These are phyloP conservation scores for Phytopythium helicoides DNA, from an alignment of 352 stramenopile genomes.

Conservation along the genomic window DNA sequence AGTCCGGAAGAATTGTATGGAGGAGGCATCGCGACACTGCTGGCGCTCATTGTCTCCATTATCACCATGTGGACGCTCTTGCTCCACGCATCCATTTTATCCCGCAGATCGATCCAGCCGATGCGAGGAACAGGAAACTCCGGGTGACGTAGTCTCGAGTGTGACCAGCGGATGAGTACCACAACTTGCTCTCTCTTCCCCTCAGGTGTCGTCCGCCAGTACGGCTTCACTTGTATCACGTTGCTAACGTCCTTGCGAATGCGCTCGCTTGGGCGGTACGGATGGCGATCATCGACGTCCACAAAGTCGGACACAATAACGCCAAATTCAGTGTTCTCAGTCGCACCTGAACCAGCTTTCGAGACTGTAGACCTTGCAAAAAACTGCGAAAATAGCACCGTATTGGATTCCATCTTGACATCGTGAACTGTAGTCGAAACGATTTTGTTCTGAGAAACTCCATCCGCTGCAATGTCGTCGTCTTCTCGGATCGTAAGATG, in stretches of 20 bases:
- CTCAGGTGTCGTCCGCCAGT: slow-evolving; percentile 6
- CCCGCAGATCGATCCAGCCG: slow-evolving; percentile 31
- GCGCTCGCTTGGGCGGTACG: slow-evolving; percentile 23
- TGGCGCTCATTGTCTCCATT: slow-evolving; percentile 14
- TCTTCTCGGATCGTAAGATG: slow-evolving; percentile 40
- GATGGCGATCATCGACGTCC: slow-evolving; percentile 29
- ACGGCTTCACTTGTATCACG: slow-evolving; percentile 21
- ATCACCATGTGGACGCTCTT: slow-evolving; percentile 40
- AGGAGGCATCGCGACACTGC: too few species aligned
- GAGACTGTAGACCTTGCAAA: slow-evolving; percentile 7
- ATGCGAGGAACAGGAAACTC: slow-evolving; percentile 20
- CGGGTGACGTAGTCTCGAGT: slow-evolving; percentile 26
- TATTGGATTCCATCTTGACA: slow-evolving; percentile 34
- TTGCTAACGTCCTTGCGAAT: slow-evolving; percentile 27
- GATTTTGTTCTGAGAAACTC: slow-evolving; percentile 26
- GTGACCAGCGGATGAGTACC: slow-evolving; percentile 38
- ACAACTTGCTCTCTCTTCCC: slow-evolving; percentile 28
- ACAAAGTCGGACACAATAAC: slow-evolving; percentile 38
- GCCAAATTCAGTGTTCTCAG: slow-evolving; percentile 13
- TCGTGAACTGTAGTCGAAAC: slow-evolving; percentile 28
- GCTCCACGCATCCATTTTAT: slow-evolving; percentile 40
- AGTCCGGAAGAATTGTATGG: too few species aligned
- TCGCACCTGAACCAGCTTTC: slow-evolving; percentile 1
- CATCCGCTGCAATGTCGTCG: slow-evolving; percentile 24
- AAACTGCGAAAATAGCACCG: slow-evolving; percentile 30